phyloP scores from a whole-genome alignment of 805 yeast species.

The Hanseniaspora opuntiae region DNA sequence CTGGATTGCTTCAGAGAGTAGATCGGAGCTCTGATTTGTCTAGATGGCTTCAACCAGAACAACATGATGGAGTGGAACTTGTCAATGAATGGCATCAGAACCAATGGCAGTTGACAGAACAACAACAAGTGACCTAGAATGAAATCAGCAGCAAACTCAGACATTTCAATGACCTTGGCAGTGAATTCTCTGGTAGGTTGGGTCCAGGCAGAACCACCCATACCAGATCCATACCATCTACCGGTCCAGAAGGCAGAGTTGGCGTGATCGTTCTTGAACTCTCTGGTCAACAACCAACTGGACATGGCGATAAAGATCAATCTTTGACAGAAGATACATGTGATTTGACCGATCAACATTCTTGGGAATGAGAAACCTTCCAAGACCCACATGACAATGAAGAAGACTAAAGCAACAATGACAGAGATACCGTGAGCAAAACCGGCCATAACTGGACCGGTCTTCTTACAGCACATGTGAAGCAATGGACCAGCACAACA shows the following conservation, averaged over 20 bases:
- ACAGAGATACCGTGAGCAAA: slow-evolving; percentile 93
- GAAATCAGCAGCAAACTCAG: slow-evolving; percentile 94
- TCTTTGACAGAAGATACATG: slow-evolving; percentile 80
- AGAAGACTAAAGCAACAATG: slow-evolving; percentile 70
- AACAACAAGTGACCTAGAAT: slow-evolving; percentile 79
- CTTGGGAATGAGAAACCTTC: slow-evolving; percentile 84
- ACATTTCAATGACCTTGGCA: slow-evolving; percentile 86
- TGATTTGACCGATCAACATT: slow-evolving; percentile 72
- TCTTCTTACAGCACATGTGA: slow-evolving; percentile 89
- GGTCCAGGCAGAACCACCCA: slow-evolving; percentile 87
- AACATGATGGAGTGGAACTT: slow-evolving; percentile 96
- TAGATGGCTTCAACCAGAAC: slow-evolving; percentile 95
- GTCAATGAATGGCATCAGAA: slow-evolving; percentile 76
- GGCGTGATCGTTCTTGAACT: slow-evolving; percentile 86
- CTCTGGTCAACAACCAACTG: slow-evolving; percentile 70
- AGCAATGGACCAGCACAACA: slow-evolving; percentile 97
- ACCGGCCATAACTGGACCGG: slow-evolving; percentile 90
- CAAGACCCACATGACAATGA: slow-evolving; percentile 91
- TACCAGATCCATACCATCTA: slow-evolving; percentile 91
- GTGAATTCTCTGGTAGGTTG: slow-evolving; percentile 92
- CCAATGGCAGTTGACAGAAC: slow-evolving; percentile 77
- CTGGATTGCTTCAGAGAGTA: slow-evolving; percentile 92
- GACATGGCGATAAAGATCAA: slow-evolving; percentile 74
- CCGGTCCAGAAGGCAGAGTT: slow-evolving; percentile 99
- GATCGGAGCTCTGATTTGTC: slow-evolving; percentile 96